Percentiles rank a stretch among this genome's conserved stretches.
Conservation (phyloP, 805 yeast genomes). For the Sugiyamaella floridensis region DNA sequence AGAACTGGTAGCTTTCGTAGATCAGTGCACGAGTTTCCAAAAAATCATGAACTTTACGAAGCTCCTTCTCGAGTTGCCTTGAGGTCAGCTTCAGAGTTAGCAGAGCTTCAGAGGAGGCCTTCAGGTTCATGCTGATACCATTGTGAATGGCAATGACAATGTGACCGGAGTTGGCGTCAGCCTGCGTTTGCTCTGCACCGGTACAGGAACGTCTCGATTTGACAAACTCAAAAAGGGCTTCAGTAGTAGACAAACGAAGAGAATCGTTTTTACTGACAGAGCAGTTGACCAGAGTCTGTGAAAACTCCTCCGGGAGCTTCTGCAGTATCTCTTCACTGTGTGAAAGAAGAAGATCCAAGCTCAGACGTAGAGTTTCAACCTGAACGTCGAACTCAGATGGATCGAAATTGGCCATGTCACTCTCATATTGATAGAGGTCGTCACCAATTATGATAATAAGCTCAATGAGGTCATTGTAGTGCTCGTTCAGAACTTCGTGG, state of each 20-base stretch:
- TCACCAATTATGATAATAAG: slow-evolving; percentile 5
- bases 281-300: slow-evolving; percentile 13
- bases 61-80: slow-evolving; percentile 8
- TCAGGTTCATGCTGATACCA: slow-evolving; percentile 27
- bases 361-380: slow-evolving; percentile 9
- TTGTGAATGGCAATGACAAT: slow-evolving; percentile 13
- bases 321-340: neutral
- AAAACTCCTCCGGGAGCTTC: slow-evolving; percentile 6
- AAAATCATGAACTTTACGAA: slow-evolving; percentile 3
- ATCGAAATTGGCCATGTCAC: neutral
- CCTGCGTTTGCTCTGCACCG: neutral
- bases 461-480: slow-evolving; percentile 4
- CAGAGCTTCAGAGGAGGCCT: slow-evolving; percentile 35
- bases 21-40: slow-evolving; percentile 4
- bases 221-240: slow-evolving; percentile 11
- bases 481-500: slow-evolving; percentile 1
- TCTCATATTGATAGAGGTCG: slow-evolving; percentile 3
- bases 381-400: slow-evolving; percentile 3
- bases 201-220: neutral
- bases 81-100: slow-evolving; percentile 33
- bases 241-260: slow-evolving; percentile 11
- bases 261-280: slow-evolving; percentile 10
- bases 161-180: slow-evolving; percentile 7
- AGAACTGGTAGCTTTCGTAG: neutral
- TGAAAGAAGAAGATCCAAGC: slow-evolving; percentile 7